Evolutionary conservation across 352 stramenopile genomes (phyloP).

Genomic region (Pilasporangium apinafurcum): DNA sequence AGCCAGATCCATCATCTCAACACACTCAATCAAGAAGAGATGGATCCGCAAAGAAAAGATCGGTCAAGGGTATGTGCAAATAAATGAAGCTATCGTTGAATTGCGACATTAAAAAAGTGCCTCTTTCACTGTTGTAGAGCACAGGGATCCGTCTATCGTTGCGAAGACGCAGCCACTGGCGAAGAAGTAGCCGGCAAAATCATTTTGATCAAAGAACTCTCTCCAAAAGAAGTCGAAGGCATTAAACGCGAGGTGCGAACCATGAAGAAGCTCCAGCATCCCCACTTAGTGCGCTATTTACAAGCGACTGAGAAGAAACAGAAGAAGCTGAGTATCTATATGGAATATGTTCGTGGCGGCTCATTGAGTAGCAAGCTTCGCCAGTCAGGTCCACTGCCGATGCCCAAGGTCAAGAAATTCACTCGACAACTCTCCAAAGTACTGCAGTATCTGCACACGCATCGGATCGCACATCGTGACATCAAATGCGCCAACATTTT

Average conservation of each 20-base stretch:
- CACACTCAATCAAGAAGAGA: conserved; percentile 10
- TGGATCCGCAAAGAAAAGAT: conserved; percentile 78
- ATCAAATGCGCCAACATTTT: conserved; percentile 87
- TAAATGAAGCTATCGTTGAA: neutral
- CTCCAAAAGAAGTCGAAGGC: conserved; percentile 31
- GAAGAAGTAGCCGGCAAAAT: conserved; percentile 63
- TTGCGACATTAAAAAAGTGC: conserved; percentile 1
- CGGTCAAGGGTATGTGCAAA: conserved; percentile 47
- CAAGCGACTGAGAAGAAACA: conserved; percentile 54
- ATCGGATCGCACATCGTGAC: conserved; percentile 85
- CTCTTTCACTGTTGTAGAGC: conserved; percentile 12
- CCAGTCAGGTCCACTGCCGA: conserved; percentile 27
- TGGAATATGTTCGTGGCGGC: conserved; percentile 84
- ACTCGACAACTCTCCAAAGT: conserved; percentile 77
- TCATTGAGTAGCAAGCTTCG: conserved; percentile 62
- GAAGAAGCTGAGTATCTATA: conserved; percentile 70
- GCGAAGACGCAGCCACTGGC: conserved; percentile 40
- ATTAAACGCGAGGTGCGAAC: conserved; percentile 64
- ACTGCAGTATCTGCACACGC: conserved; percentile 81
- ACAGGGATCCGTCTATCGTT: conserved; percentile 70
- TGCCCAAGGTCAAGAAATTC: conserved; percentile 50
- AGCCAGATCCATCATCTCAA: conserved; percentile 4
- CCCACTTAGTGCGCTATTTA: conserved; percentile 57
- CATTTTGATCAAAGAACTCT: conserved; percentile 54
- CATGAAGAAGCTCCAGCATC: conserved; percentile 58